phyloP scores from a whole-genome alignment of 305 asterid genomes.

The Solanum hybrid region DNA sequence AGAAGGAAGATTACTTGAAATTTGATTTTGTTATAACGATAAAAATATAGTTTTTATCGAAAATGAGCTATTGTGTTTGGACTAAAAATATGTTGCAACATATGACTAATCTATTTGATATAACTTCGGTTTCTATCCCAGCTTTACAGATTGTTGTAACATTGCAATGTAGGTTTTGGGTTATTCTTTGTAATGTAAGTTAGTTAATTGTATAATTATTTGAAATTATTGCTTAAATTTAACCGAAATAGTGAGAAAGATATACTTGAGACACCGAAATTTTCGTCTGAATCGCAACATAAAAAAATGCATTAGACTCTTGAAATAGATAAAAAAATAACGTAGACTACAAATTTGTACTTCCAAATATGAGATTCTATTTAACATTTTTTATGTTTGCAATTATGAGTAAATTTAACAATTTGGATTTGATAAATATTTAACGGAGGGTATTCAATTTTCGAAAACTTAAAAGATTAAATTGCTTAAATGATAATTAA shows the following conservation, averaged over 20 bases:
- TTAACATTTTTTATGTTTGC: neutral
- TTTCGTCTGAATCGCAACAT: neutral
- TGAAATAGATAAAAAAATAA: neutral
- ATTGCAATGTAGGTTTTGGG: too few species aligned
- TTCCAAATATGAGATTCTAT: neutral
- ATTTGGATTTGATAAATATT: neutral
- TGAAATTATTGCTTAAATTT: neutral
- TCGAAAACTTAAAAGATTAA: neutral
- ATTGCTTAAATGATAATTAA: neutral
- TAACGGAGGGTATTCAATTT: neutral
- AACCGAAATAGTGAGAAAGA: neutral
- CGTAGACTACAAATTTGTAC: neutral
- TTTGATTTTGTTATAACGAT: neutral
- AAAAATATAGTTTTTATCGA: too few species aligned
- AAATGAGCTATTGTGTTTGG: neutral
- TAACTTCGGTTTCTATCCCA: neutral
- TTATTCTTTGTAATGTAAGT: neutral
- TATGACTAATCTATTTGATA: neutral
- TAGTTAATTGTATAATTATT: too few species aligned
- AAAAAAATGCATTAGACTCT: neutral
- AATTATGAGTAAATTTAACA: neutral
- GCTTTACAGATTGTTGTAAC: neutral
- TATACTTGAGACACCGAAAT: neutral
- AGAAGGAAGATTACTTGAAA: neutral
- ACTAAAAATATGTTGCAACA: neutral